Evolutionary conservation across 192 early-diverging fungal genomes (phyloP).

Genomic region (Diversispora eburnea): DNA sequence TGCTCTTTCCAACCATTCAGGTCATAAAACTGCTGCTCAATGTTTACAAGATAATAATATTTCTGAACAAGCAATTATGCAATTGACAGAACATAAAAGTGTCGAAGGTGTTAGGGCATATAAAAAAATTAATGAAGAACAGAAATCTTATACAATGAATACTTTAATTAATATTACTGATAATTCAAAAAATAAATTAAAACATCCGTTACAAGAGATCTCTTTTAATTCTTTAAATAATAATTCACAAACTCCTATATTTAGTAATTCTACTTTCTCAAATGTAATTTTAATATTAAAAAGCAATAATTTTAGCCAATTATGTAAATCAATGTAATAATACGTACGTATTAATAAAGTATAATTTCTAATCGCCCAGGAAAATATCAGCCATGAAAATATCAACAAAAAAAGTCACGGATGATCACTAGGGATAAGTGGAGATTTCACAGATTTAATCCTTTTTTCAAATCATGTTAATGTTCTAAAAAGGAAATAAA

Average conservation of each 20-base stretch:
- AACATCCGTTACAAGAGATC: background rate
- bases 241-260: background rate
- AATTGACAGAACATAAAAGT: background rate
- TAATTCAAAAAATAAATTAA: background rate
- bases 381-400: no score
- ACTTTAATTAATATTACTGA: conserved; percentile 7
- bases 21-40: background rate
- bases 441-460: no score
- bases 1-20: background rate
- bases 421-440: no score
- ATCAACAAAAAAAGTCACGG: no score
- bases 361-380: no score
- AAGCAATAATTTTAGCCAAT: no score
- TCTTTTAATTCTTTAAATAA: background rate
- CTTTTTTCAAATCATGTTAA: no score
- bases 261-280: background rate
- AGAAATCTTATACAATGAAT: background rate
- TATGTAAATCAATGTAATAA: no score
- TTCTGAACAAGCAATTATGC: conserved; percentile 1
- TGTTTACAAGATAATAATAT: background rate
- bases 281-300: conserved; percentile 2
- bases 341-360: no score
- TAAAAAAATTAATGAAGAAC: conserved; percentile 12
- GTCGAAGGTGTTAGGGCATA: background rate
- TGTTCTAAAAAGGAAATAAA: no score